These are phyloP conservation scores for Mycena albidolilacea DNA, from an alignment of 768 basidiomycete species.

Conservation along the genomic window DNA sequence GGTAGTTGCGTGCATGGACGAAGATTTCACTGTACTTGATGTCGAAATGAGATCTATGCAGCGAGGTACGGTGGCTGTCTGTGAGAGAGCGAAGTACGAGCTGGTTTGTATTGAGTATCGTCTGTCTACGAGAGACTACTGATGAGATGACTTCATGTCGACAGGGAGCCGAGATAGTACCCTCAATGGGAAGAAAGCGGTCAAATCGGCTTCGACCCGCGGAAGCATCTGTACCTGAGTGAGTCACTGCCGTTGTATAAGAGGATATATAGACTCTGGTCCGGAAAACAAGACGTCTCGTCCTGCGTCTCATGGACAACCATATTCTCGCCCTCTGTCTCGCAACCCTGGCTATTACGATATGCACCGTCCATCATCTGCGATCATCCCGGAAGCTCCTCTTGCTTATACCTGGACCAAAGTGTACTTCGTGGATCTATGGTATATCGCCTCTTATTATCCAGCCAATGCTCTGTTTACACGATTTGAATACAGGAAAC, in stretches of 20 bases:
- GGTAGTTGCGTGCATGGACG: too few relatives aligned
- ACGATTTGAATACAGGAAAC: constrained; percentile 4
- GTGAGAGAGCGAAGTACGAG: too few relatives aligned
- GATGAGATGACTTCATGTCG: too few relatives aligned
- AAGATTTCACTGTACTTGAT: too few relatives aligned
- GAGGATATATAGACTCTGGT: neutral
- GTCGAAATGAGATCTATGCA: too few relatives aligned
- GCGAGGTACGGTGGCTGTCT: too few relatives aligned
- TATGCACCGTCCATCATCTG: neutral
- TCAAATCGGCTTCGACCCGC: neutral
- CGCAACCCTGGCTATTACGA: neutral
- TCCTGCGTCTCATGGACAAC: neutral
- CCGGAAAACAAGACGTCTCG: neutral
- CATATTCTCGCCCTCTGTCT: neutral
- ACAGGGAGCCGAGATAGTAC: too few relatives aligned
- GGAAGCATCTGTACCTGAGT: neutral
- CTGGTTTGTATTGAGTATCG: too few relatives aligned
- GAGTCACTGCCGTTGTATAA: too few relatives aligned
- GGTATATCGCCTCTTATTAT: neutral
- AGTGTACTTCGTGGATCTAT: constrained; percentile 9
- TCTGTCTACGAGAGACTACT: too few relatives aligned
- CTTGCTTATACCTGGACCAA: neutral
- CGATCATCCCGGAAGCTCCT: neutral
- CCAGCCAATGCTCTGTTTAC: neutral
- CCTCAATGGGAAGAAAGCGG: too few relatives aligned